Conservation (phyloP, 2,329 filamentous ascomycete genomes). For the Mycosphaerella sp. region DNA sequence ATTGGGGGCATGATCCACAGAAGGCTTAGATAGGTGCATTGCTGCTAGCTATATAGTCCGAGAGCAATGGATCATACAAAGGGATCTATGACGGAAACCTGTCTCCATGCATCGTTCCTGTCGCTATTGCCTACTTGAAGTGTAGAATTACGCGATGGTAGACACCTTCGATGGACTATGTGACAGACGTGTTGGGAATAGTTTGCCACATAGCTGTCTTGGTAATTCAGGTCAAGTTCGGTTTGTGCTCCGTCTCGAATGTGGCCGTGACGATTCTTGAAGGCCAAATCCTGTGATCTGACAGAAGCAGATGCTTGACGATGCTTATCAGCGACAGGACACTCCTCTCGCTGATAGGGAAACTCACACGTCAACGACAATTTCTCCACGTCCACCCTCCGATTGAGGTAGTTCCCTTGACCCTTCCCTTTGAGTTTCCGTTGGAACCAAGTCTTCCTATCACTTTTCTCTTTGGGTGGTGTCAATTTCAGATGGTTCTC, state of each 20-base stretch:
- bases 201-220: neutral
- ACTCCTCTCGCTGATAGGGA: too few relatives aligned
- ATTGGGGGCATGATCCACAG: conserved; percentile 45
- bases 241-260: conserved; percentile 5
- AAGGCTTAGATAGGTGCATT: neutral
- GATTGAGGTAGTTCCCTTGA: neutral
- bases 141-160: neutral
- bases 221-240: neutral
- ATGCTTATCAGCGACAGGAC: neutral
- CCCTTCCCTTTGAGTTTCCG: neutral
- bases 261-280: conserved; percentile 1
- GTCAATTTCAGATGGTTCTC: neutral
- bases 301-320: neutral
- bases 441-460: neutral
- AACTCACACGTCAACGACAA: neutral
- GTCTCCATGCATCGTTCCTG: too few relatives aligned
- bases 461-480: neutral
- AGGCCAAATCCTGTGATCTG: neutral
- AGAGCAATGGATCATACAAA: too few relatives aligned
- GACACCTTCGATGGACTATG: neutral
- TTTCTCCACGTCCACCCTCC: neutral
- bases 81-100: too few relatives aligned
- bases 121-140: neutral
- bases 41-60: too few relatives aligned
- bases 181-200: neutral